Base-by-base conservation (phyloP, 2,329 filamentous ascomycete species). In the Paecilomyces dactylethromorphus region DNA sequence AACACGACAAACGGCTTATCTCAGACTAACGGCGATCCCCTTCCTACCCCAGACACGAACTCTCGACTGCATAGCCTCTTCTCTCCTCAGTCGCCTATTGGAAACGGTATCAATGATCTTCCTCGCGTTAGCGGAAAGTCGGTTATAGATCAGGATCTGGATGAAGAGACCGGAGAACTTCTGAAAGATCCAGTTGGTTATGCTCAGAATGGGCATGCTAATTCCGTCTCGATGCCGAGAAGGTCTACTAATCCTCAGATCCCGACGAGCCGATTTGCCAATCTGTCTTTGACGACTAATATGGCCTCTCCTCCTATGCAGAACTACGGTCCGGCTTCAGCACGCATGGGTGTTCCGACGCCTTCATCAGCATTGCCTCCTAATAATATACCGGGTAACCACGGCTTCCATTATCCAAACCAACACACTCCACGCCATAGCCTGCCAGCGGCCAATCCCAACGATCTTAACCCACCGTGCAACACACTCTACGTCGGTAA, bases 401-500 rank as follows among this genome's bases (percentile, higher is more conserved):
- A 79, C 53, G 79, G 79, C 59, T 88, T 82, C 66, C 82, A 83
- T 63, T 79, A 84, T 63, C 79, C 79, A 39, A 81, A 78, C 57
- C 81, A 84, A 60, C 89, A 83, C 65, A 73, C 81, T 78, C 63
- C 82, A 80, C 68, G 77, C n/a, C 85, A 86, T 62, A 88, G 87
- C 61, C 90, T 91, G 62, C 93, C 93, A 13, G 89, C 92, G 0
- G 90, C 91, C 61, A 97, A 97, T 65, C 93, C 92, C 0, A 92
- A 93, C 12, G 93, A 99, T 69, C 90, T 97, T 74, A 97, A 97
- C 67, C 93, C 93, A 1, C 94, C 94, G 0, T 97, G 94, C 82
- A 97, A 99, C 71, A 99, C 94, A 0, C 82, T 99, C 6, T 97
- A 99, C 69, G 93, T 99, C 21, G 93, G 94, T n/a, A 97, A 99